Conservation (phyloP, 441 rosid species). For the Daphne laureola region DNA sequence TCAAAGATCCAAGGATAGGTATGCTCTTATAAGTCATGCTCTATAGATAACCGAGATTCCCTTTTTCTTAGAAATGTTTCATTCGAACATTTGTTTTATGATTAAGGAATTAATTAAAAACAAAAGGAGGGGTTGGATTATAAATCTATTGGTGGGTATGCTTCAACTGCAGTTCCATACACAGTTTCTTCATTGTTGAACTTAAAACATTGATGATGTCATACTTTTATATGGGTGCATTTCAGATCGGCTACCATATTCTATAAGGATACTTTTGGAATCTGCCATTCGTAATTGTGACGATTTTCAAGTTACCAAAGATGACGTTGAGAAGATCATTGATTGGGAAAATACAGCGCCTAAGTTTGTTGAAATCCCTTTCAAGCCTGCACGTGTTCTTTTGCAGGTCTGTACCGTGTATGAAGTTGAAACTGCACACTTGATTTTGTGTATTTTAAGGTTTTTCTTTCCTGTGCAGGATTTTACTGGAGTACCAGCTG, state of each 20-base stretch:
- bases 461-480: conserved; percentile 26
- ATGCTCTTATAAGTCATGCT: conserved; percentile 4
- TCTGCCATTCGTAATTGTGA: conserved; percentile 62
- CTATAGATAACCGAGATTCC: neutral
- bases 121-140: neutral
- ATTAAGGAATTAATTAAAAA: neutral
- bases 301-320: conserved; percentile 47
- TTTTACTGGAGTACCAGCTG: conserved; percentile 59
- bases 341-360: conserved; percentile 58
- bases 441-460: neutral
- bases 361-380: conserved; percentile 59
- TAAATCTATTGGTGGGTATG: too few relatives aligned
- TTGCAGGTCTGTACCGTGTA: conserved; percentile 31
- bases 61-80: neutral
- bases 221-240: neutral
- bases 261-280: conserved; percentile 52
- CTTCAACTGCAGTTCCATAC: too few relatives aligned
- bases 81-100: neutral
- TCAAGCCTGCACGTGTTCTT: conserved; percentile 63
- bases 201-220: too few relatives aligned
- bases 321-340: conserved; percentile 57
- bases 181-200: too few relatives aligned
- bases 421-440: conserved; percentile 4
- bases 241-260: conserved; percentile 49
- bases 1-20: conserved; percentile 56